Evolutionary conservation across 176 grass and related monocot genomes (phyloP), one percentile per base, ranked within the genome.

Genomic region (Hyparrhenia diplandra): DNA sequence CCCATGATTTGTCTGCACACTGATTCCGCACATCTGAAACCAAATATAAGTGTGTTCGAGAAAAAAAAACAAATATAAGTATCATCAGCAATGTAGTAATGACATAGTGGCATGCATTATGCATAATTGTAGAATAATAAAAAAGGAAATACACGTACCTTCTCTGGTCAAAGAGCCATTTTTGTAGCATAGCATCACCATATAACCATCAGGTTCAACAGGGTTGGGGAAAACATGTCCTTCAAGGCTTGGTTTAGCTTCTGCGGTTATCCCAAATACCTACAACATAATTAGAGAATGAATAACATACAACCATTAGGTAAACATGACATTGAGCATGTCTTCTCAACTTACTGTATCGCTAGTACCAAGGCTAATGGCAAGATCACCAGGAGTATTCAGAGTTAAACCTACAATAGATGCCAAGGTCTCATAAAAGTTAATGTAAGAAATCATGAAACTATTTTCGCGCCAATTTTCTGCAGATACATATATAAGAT

Each of bases 111-210:
- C 41, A 72, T 31, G 8, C 17, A 69, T 32, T n/a, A n/a, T n/a
- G n/a, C n/a, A n/a, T n/a, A 80, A 5, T 14, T 21, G 0, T 32
- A 67, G 46, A 24, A 39, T 21, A 69, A 58, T 52, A 5, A 60
- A 80, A 80, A 70, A 34, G 20, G 18, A 37, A 64, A 45, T 32
- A 1, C 18, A 14, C 28, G n/a, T 81, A 88, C 92, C 95, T 94
- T 98, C 92, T 67, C 95, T 86, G 64, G 92, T 95, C 84, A 98
- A 86, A 27, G 95, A 98, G n/a, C 95, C 92, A 89, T 98, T 98
- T 91, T 98, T 98, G 46, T 98, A 98, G 62, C 88, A 90, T 13
- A 98, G 78, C 95, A 98, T 98, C 67, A 98, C 92, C 95, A 98
- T 98, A 70, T 93, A 98, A 67, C 95, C 93, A 86, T 91, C 76